Conservation (phyloP, 768 basidiomycete species). For the Naematelia encephala region DNA sequence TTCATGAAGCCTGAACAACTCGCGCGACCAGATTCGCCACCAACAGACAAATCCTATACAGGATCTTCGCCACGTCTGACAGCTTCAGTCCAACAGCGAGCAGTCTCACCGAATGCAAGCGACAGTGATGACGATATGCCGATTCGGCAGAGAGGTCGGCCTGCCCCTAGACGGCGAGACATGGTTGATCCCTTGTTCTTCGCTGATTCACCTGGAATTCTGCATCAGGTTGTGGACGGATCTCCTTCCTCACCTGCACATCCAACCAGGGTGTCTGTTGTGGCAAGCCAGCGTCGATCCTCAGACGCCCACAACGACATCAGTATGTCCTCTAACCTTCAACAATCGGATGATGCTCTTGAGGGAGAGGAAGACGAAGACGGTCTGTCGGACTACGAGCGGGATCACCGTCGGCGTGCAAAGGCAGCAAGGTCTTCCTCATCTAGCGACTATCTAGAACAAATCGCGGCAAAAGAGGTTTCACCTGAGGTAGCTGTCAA, state of each 20-base stretch:
- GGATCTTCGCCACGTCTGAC: background rate
- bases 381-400: conserved; percentile 15
- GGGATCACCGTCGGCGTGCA: background rate
- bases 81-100: background rate
- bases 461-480: too few relatives aligned
- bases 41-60: background rate
- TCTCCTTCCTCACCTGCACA: background rate
- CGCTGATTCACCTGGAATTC: background rate
- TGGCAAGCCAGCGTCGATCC: background rate
- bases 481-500: too few relatives aligned
- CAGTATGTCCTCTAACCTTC: background rate
- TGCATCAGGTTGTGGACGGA: background rate
- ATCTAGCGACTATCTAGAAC: background rate
- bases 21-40: background rate
- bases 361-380: conserved; percentile 8
- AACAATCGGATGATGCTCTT: background rate
- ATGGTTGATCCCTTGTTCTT: background rate
- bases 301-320: background rate
- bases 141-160: background rate
- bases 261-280: background rate
- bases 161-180: background rate
- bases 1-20: background rate
- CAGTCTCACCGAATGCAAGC: background rate
- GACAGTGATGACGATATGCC: background rate
- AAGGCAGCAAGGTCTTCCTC: background rate